A percentile compares a stretch with the other conserved stretches of the same genome.
Evolutionary conservation across 2,329 filamentous ascomycete genomes (phyloP).

Genomic region (Gliomastix tumulicola): DNA sequence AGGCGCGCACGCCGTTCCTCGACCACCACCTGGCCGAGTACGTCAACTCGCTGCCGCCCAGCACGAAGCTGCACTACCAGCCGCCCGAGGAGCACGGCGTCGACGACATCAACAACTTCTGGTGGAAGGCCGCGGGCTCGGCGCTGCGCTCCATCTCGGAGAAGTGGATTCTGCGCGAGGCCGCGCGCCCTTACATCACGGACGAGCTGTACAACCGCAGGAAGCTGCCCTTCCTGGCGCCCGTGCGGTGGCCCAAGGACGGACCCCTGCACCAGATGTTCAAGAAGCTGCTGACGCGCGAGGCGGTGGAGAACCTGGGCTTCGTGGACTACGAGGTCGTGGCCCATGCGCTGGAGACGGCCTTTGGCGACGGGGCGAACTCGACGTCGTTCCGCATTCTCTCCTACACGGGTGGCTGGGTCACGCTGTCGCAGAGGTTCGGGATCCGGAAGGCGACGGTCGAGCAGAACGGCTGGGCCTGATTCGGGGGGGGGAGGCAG

Average conservation of each 20-base stretch:
- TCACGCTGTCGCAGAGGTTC: constrained; percentile 34
- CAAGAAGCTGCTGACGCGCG: constrained; percentile 20
- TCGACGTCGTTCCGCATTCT: constrained; percentile 24
- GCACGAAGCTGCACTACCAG: constrained; percentile 17
- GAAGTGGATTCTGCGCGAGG: constrained; percentile 45
- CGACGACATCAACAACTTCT: neutral
- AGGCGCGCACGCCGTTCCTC: constrained; percentile 25
- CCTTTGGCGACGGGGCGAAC: constrained; percentile 27
- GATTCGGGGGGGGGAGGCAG: too few species aligned
- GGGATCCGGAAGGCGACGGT: too few species aligned
- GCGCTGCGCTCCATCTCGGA: constrained; percentile 23
- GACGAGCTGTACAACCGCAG: constrained; percentile 40
- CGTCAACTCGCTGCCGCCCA: constrained; percentile 19
- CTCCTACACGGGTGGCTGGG: constrained; percentile 31
- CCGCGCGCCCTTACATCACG: constrained; percentile 40
- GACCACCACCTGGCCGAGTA: constrained; percentile 22
- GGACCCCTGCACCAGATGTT: constrained; percentile 34
- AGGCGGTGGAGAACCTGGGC: constrained; percentile 27
- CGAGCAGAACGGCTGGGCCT: too few species aligned
- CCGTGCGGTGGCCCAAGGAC: constrained; percentile 26
- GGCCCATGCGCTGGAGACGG: constrained; percentile 21
- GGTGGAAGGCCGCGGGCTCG: constrained; percentile 7
- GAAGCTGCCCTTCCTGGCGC: constrained; percentile 44
- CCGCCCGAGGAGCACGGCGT: too few species aligned
- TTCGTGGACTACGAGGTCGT: constrained; percentile 30